Conservation (phyloP, 805 yeast species). For the Starmerella bacillaris region DNA sequence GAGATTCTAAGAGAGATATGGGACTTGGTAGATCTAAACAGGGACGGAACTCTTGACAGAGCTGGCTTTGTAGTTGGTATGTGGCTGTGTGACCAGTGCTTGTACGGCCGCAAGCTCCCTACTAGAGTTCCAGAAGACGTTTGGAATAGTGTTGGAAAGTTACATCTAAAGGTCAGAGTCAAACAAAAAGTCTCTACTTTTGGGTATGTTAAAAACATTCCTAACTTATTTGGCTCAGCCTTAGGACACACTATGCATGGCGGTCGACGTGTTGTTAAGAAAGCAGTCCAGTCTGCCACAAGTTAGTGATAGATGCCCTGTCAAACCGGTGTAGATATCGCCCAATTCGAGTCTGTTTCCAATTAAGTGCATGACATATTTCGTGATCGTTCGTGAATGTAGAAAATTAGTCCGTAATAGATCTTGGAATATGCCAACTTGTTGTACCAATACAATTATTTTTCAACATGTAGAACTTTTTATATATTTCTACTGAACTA, state of each 20-base stretch:
- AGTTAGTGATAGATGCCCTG: no score
- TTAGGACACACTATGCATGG: slow-evolving; percentile 13
- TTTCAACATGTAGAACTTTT: no score
- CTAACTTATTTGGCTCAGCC: slow-evolving; percentile 8
- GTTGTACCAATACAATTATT: no score
- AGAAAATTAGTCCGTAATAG: no score
- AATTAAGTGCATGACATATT: no score
- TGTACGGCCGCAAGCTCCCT: slow-evolving; percentile 85
- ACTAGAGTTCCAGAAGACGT: slow-evolving; percentile 43
- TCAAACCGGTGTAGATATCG: no score
- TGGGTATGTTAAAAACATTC: slow-evolving; percentile 7
- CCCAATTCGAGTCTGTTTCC: no score
- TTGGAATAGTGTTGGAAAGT: slow-evolving; percentile 56
- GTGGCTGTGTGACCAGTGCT: slow-evolving; percentile 93
- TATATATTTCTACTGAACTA: no score
- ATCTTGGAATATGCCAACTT: no score
- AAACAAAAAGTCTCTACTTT: slow-evolving; percentile 15
- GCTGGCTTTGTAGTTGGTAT: slow-evolving; percentile 85
- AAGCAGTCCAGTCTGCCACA: slow-evolving; percentile 15
- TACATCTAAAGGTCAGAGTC: slow-evolving; percentile 25
- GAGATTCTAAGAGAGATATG: slow-evolving; percentile 46
- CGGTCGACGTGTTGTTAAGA: slow-evolving; percentile 13
- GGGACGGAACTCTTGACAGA: slow-evolving; percentile 58
- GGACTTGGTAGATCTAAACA: slow-evolving; percentile 38
- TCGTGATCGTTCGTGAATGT: no score